Conservation (phyloP, 179 eudicot species). For the Corrigiola litoralis region DNA sequence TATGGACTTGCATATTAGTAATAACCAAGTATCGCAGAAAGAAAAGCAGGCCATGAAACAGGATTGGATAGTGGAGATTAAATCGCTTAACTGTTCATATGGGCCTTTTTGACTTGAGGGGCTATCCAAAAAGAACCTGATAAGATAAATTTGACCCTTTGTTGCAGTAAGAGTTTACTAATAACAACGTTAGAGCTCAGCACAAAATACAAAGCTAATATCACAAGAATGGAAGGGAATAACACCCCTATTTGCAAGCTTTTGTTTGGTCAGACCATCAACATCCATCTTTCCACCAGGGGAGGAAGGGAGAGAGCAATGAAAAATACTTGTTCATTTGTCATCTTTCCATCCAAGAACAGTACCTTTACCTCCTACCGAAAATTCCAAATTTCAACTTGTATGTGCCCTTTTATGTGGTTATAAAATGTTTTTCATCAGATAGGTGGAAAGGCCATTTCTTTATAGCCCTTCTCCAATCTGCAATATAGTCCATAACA, state of each 20-base stretch:
- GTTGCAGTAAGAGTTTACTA: slow-evolving; percentile 16
- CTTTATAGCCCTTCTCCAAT: not conserved
- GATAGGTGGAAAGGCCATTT: slow-evolving; percentile 10
- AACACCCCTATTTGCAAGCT: slow-evolving; percentile 10
- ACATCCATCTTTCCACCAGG: not conserved
- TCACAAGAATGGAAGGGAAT: not conserved
- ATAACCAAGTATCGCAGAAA: too few species aligned
- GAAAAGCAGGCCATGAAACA: slow-evolving; percentile 11
- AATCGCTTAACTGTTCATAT: slow-evolving; percentile 3
- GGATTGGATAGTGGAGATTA: slow-evolving; percentile 5
- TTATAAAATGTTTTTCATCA: not conserved
- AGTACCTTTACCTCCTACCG: not conserved
- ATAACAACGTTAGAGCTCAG: not conserved
- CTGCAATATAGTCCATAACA: not conserved
- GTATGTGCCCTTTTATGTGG: not conserved
- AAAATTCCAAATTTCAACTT: slow-evolving; percentile 1
- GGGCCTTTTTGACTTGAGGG: slow-evolving; percentile 18
- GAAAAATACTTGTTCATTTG: not conserved
- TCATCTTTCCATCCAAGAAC: slow-evolving; percentile 5
- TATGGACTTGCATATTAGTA: too few species aligned
- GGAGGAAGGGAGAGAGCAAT: not conserved
- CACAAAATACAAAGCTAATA: not conserved
- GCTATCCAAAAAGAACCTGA: not conserved
- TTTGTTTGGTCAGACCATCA: slow-evolving; percentile 10
- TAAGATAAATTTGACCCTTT: slow-evolving; percentile 19